Base-by-base conservation (phyloP, 2,329 filamentous ascomycete genomes). In the Nigrospora sphaerica region DNA sequence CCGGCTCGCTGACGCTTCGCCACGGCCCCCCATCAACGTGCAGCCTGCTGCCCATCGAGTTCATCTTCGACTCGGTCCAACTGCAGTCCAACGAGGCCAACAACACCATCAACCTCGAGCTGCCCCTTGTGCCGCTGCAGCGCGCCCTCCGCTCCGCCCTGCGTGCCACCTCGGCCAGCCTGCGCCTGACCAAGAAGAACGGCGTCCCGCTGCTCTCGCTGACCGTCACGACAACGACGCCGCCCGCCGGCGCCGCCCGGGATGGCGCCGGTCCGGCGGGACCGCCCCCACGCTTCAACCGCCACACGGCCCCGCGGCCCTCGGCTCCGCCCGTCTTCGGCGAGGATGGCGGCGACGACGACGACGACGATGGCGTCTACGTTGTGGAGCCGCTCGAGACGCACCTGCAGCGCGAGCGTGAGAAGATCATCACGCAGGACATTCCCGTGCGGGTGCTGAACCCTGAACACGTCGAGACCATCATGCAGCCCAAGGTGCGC, bases 41-140 rank as follows among this genome's bases (percentile, higher is more conserved):
- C 40, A 81, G 78, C 37, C 78, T 76, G 39, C 68, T 83, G 23
- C 68, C 72, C 19, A 78, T 87, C 76, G 88, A 95, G 61, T 83
- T 89, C 56, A 89, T 98, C 58, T 97, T 98, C 65, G 78, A 90
- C 62, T 74, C 76, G 54, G 95, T 95, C 70, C 80, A 82, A 45
- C 83, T 97, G 55, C 86, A 95, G 64, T 95, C 91, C 42, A 87
- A 87, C 43, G 85, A 90, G 41, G 73, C 73, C 35, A 75, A 81
- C 65, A 95, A 95, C 67, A 88, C 90, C 45, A 96, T 98, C 69
- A 96, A 98, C 68, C 84, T 98, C 52, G 93, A 98, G 69, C 80
- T 98, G 1, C 90, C 93, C 23, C 81, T 97, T n/a, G 78, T 81
- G 13, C 85, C 88, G 2, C 81, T 98, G 18, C 88, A 93, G 59